phyloP scores from a whole-genome alignment of 352 stramenopile species.

The Pythium insidiosum region DNA sequence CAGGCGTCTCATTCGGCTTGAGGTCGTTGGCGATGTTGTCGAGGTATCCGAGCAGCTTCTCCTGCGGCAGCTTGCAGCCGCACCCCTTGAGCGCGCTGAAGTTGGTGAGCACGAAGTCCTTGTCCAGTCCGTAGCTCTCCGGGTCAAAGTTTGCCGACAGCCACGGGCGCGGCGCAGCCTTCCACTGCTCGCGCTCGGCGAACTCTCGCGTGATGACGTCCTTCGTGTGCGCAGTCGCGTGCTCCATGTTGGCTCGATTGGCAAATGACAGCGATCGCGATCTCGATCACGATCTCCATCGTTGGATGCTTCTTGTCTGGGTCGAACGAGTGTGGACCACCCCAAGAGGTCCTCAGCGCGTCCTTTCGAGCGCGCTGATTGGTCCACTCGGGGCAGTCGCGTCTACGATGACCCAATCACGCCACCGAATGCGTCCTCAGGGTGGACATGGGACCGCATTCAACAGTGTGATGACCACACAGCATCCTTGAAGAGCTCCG shows the following conservation, averaged over 20 bases:
- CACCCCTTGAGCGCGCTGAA: constrained; percentile 92
- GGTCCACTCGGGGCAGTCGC: too few relatives aligned
- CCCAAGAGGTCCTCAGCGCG: too few relatives aligned
- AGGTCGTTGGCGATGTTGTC: constrained; percentile 84
- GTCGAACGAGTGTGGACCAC: too few relatives aligned
- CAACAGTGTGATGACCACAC: too few relatives aligned
- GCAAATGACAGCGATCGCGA: too few relatives aligned
- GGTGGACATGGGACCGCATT: too few relatives aligned
- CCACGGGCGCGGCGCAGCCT: constrained; percentile 1
- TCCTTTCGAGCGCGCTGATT: too few relatives aligned
- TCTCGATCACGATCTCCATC: too few relatives aligned
- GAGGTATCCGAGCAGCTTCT: constrained; percentile 91
- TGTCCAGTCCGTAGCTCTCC: constrained; percentile 44
- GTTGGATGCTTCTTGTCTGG: too few relatives aligned
- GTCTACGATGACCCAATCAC: too few relatives aligned
- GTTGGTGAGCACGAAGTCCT: constrained; percentile 76
- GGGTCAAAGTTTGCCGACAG: constrained; percentile 43
- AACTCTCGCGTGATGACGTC: constrained; percentile 61
- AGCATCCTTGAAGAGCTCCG: too few relatives aligned
- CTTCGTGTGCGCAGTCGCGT: constrained; percentile 40
- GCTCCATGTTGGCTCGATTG: constrained; percentile 44
- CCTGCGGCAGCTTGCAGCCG: constrained; percentile 93
- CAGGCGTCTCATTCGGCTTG: constrained; percentile 87
- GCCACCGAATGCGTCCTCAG: too few relatives aligned
- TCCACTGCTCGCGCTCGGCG: constrained; percentile 1